These are phyloP conservation scores for Oryza meyeriana DNA, from an alignment of 176 grass and related monocot species.

Conservation along the genomic window DNA sequence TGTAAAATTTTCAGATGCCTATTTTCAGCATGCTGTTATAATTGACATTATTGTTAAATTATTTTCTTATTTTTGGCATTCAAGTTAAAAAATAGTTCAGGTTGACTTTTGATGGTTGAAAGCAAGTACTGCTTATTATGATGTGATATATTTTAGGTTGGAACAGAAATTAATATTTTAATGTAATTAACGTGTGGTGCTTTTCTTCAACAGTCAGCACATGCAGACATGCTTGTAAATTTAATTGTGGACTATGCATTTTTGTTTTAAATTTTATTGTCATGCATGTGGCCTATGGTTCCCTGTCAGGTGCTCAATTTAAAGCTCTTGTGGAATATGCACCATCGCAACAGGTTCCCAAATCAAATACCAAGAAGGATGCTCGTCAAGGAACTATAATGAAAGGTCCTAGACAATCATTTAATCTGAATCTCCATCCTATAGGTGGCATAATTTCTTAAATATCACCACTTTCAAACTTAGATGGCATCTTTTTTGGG, in stretches of 20 bases:
- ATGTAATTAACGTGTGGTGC: background rate
- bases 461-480: slow-evolving; percentile 29
- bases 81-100: background rate
- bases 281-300: slow-evolving; percentile 20
- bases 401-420: slow-evolving; percentile 54
- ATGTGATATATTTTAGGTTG: background rate
- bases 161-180: background rate
- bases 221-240: background rate
- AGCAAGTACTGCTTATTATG: background rate
- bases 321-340: slow-evolving; percentile 94
- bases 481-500: slow-evolving; percentile 6
- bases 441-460: background rate
- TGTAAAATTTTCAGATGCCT: background rate
- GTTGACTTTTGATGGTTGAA: slow-evolving; percentile 2
- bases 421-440: background rate
- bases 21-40: background rate
- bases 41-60: background rate
- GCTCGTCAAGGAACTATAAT: slow-evolving; percentile 80
- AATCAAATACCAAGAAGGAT: slow-evolving; percentile 78
- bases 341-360: slow-evolving; percentile 80
- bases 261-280: slow-evolving; percentile 28
- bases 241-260: background rate
- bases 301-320: slow-evolving; percentile 81
- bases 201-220: background rate
- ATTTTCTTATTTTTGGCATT: background rate